Evolutionary conservation across 768 basidiomycete genomes (phyloP).

Genomic region (Gymnopilus dilepis): DNA sequence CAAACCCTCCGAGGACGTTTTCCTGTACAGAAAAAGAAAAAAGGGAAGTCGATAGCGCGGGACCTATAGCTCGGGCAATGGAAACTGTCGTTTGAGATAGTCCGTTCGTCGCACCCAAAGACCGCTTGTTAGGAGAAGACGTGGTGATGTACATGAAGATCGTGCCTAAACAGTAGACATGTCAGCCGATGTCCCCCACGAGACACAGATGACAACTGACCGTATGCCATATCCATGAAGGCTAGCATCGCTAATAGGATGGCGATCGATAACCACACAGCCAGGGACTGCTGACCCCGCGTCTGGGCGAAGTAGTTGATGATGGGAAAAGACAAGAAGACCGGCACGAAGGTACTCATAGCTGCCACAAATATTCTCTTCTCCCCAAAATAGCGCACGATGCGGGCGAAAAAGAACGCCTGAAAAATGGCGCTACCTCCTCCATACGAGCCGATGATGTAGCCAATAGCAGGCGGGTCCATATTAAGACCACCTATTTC

Average conservation of each 20-base stretch:
- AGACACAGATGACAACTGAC: constrained; percentile 34
- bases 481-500: constrained; percentile 70
- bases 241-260: constrained; percentile 36
- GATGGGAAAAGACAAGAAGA: constrained; percentile 49
- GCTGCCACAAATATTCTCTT: constrained; percentile 44
- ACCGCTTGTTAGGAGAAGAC: constrained; percentile 52
- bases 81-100: constrained; percentile 50
- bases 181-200: not conserved
- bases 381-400: constrained; percentile 49
- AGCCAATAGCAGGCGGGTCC: constrained; percentile 65
- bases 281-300: constrained; percentile 37
- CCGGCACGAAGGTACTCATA: constrained; percentile 42
- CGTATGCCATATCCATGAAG: constrained; percentile 49
- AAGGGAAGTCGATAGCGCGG: constrained; percentile 52
- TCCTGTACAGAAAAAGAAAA: constrained; percentile 57
- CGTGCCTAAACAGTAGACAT: constrained; percentile 37
- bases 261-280: constrained; percentile 44
- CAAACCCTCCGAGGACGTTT: constrained; percentile 51
- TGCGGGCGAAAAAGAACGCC: constrained; percentile 44
- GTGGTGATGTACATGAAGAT: constrained; percentile 58
- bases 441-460: constrained; percentile 51
- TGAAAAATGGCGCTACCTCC: constrained; percentile 46
- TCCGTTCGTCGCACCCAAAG: constrained; percentile 58
- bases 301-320: constrained; percentile 48
- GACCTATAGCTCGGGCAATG: constrained; percentile 53